Evolutionary conservation across 1,139 yeast genomes (phyloP).

Genomic region (Sugiyamaella castrensis): DNA sequence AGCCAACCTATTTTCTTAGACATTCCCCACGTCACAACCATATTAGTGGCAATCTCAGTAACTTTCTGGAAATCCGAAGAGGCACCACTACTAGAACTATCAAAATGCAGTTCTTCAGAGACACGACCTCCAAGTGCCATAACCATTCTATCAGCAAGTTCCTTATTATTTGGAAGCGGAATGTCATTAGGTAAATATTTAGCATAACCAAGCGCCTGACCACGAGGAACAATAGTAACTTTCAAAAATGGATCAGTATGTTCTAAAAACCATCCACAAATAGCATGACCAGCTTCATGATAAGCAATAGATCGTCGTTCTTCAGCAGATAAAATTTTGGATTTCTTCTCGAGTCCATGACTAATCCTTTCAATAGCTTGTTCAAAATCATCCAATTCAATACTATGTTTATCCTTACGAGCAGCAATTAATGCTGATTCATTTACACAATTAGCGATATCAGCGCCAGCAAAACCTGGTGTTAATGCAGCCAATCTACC

Average conservation of each 20-base stretch:
- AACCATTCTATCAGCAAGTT: conserved; percentile 82
- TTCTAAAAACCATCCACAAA: conserved; percentile 92
- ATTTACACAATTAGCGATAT: conserved; percentile 93
- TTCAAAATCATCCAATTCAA: conserved; percentile 78
- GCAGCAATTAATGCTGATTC: conserved; percentile 98
- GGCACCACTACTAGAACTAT: conserved; percentile 91
- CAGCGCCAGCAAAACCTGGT: conserved; percentile 98
- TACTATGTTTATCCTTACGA: conserved; percentile 63
- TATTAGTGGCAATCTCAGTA: conserved; percentile 83
- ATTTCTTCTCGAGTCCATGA: conserved; percentile 91
- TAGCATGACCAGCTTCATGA: conserved; percentile 98
- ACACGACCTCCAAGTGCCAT: conserved; percentile 98
- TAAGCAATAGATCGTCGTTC: conserved; percentile 91
- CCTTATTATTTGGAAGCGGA: conserved; percentile 72
- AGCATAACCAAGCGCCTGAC: conserved; percentile 96
- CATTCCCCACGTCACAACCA: conserved; percentile 94
- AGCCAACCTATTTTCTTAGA: conserved; percentile 80
- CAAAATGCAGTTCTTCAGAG: conserved; percentile 87
- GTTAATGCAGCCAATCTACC: conserved; percentile 93
- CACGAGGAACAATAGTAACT: conserved; percentile 95
- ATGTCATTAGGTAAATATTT: conserved; percentile 95
- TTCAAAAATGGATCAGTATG: conserved; percentile 90
- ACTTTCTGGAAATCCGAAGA: conserved; percentile 95
- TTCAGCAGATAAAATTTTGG: conserved; percentile 77
- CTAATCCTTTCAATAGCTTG: conserved; percentile 95